Conservation (phyloP, 176 grass and related monocot genomes). For the Aegilops bicornis region DNA sequence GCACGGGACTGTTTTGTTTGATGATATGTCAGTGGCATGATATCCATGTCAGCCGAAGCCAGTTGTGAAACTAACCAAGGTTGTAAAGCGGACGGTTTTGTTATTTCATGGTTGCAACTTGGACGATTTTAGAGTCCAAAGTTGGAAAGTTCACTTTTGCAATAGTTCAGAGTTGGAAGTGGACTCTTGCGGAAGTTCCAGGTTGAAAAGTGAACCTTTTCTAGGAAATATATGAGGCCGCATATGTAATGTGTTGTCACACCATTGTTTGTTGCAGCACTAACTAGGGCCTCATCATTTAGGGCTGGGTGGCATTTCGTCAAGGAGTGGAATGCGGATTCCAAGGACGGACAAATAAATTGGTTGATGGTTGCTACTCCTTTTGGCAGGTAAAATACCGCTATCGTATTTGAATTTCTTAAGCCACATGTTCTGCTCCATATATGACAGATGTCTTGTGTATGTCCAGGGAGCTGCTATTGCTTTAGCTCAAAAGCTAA, state of each 20-base stretch:
- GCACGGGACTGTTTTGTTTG: not conserved
- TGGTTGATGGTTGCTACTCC: constrained; percentile 99
- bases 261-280: constrained; percentile 12
- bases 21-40: not conserved
- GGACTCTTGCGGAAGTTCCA: not conserved
- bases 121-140: not conserved
- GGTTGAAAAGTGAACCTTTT: not conserved
- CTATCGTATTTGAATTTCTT: constrained; percentile 24
- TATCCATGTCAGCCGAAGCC: not conserved
- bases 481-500: constrained; percentile 81
- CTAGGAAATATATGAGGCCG: not conserved
- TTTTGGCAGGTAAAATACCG: constrained; percentile 92
- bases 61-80: not conserved
- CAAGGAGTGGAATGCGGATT: constrained; percentile 97
- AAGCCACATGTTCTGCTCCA: not conserved
- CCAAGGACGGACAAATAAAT: constrained; percentile 93
- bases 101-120: not conserved
- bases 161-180: not conserved
- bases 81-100: not conserved
- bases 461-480: constrained; percentile 66
- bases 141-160: not conserved
- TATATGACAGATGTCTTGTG: constrained; percentile 3
- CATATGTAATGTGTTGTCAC: not conserved
- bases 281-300: constrained; percentile 18
- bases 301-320: constrained; percentile 79